phyloP scores from a whole-genome alignment of 495 filamentous ascomycete species.

The Neurospora sp. region DNA sequence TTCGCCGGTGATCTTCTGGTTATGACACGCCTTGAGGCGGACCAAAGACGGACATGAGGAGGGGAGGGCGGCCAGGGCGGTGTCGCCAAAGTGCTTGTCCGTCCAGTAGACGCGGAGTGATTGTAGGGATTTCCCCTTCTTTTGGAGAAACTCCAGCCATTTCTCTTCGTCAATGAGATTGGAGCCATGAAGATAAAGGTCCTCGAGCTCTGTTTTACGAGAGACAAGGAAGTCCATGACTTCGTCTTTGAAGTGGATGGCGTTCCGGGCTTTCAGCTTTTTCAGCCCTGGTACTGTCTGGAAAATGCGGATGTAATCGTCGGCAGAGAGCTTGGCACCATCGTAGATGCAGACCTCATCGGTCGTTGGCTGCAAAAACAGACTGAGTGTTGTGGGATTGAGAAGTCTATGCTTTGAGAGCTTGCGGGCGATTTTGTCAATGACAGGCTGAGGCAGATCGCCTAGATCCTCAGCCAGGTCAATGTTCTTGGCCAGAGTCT shows the following conservation, averaged over 20 bases:
- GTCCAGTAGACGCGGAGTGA: conserved; percentile 64
- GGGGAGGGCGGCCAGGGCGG: conserved; percentile 42
- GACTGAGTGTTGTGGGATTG: conserved; percentile 54
- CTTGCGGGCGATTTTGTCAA: conserved; percentile 69
- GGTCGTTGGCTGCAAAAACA: conserved; percentile 64
- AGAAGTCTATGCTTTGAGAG: conserved; percentile 70
- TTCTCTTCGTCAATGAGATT: conserved; percentile 65
- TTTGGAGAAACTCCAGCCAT: conserved; percentile 56
- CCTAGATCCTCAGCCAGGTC: conserved; percentile 74
- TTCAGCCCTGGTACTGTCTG: conserved; percentile 58
- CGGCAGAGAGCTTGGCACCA: conserved; percentile 57
- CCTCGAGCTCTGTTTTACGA: conserved; percentile 50
- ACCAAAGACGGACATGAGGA: conserved; percentile 50
- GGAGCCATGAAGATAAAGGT: conserved; percentile 58
- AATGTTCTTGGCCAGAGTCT: conserved; percentile 76
- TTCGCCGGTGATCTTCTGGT: conserved; percentile 35
- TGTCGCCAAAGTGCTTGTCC: conserved; percentile 51
- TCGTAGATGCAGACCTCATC: conserved; percentile 70
- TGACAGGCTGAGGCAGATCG: conserved; percentile 54
- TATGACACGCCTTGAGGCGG: conserved; percentile 60
- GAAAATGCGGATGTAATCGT: conserved; percentile 74
- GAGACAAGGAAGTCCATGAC: conserved; percentile 71
- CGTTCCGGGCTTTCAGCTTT: conserved; percentile 62
- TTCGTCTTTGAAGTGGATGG: conserved; percentile 76
- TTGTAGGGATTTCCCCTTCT: conserved; percentile 51